Evolutionary conservation across 139 green algal genomes (phyloP).

Genomic region (Zygnema circumcarinatum): DNA sequence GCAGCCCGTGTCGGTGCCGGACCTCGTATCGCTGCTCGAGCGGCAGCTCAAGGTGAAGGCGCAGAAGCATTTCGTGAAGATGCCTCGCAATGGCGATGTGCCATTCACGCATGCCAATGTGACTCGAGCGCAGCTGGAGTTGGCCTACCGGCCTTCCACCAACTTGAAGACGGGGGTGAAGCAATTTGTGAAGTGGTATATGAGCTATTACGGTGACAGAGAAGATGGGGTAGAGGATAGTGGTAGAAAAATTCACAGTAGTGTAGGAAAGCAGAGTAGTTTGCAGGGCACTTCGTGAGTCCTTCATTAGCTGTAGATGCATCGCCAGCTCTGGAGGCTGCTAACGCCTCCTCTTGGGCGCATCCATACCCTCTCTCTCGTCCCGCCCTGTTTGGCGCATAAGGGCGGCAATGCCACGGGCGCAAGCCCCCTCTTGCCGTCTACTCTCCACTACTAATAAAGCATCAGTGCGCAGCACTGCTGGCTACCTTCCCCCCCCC

Average conservation of each 20-base stretch:
- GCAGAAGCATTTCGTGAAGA: conserved; percentile 64
- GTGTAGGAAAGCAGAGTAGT: background rate
- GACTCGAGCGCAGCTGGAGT: conserved; percentile 61
- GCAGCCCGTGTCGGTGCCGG: conserved; percentile 69
- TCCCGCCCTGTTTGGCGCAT: background rate
- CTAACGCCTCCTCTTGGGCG: background rate
- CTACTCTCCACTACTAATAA: no score
- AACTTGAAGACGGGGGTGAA: conserved; percentile 67
- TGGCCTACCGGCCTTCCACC: conserved; percentile 64
- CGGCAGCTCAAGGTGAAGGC: conserved; percentile 67
- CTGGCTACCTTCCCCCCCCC: no score
- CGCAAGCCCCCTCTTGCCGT: background rate
- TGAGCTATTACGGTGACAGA: conserved; percentile 32
- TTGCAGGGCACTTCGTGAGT: background rate
- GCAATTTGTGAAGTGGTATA: conserved; percentile 77
- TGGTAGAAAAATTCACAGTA: background rate
- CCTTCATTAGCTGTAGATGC: background rate
- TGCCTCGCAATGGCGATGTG: conserved; percentile 77
- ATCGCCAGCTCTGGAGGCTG: background rate
- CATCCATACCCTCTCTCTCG: background rate
- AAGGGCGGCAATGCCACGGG: background rate
- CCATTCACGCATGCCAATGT: conserved; percentile 81
- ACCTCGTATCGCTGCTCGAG: conserved; percentile 74
- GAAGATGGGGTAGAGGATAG: background rate
- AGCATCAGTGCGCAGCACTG: no score